Conservation (phyloP, 768 basidiomycete genomes). For the Hypsizygus marmoreus region DNA sequence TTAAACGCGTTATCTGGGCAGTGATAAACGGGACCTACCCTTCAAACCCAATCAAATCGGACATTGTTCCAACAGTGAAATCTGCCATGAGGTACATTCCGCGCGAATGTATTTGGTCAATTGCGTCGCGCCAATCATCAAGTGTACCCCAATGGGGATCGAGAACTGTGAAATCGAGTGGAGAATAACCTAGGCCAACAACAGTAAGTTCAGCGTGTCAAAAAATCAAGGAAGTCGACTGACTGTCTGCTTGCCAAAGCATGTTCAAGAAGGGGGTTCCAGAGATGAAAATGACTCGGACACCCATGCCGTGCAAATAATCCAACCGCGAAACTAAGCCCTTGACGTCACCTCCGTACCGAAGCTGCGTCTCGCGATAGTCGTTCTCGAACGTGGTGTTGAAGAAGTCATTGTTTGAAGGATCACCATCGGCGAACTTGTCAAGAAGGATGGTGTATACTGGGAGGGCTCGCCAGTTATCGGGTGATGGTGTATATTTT, state of each 20-base stretch:
- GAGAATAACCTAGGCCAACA: constrained; percentile 74
- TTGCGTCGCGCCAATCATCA: constrained; percentile 72
- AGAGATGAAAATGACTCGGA: constrained; percentile 83
- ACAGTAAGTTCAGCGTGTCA: constrained; percentile 10
- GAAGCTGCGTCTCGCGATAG: constrained; percentile 85
- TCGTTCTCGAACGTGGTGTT: constrained; percentile 79
- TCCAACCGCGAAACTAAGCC: constrained; percentile 77
- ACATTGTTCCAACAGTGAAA: constrained; percentile 93
- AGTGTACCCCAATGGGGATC: constrained; percentile 94
- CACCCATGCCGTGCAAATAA: constrained; percentile 89
- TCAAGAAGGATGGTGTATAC: constrained; percentile 84
- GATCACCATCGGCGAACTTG: constrained; percentile 94
- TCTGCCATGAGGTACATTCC: constrained; percentile 94
- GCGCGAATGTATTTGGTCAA: constrained; percentile 75
- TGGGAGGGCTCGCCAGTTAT: constrained; percentile 84
- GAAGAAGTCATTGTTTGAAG: constrained; percentile 90
- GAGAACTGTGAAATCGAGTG: constrained; percentile 85
- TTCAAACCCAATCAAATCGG: constrained; percentile 82
- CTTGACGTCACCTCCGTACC: constrained; percentile 86
- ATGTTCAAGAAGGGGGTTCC: constrained; percentile 94
- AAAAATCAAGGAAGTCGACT: constrained; percentile 31
- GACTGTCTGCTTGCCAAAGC: constrained; percentile 97
- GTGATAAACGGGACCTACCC: constrained; percentile 51
- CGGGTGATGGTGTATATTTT: constrained; percentile 77
- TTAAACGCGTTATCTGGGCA: not conserved